Evolutionary conservation across 768 basidiomycete genomes (phyloP), one percentile per base, ranked within the genome.

Genomic region (Hericium alpestre): DNA sequence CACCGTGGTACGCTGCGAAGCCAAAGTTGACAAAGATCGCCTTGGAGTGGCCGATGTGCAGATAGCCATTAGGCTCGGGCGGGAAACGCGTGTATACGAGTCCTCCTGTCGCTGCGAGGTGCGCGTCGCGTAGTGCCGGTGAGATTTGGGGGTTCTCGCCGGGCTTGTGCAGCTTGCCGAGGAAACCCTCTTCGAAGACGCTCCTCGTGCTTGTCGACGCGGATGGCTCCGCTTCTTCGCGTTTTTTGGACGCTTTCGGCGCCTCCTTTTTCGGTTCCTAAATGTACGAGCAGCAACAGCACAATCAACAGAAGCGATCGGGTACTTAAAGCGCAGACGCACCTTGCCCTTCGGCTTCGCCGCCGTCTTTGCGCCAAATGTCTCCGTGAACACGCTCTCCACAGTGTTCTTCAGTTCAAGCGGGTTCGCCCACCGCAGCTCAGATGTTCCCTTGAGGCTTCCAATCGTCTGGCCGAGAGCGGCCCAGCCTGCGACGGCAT

Each of bases 1-100:
- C 96, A n/a, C 82, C 82, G 67, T 96, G 79, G 69, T 93, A 83
- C 13, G 93, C 92, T 38, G 96, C 96, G 67, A 92, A 99, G n/a
- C 96, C 96, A 69, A 98, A 99, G 70, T 94, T 90, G 59, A 98
- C 85, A 65, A 96, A 95, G 65, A 99, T 97, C 2, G 96, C 95
- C 68, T 99, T 99, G 52, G 94, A 97, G 67, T 99, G 96, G 2
- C 95, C 95, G 62, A 92, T 87, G 65, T 93, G 96, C 41, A 98
- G 78, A 72, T 81, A 98, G 12, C 96, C 96, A 67, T 99, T 99
- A 3, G 96, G 96, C 72, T 99, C 96, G 2, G 96, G 96, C 23
- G 96, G 96, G 73, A 99, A 99, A 40, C 96, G 90, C 11, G 96
- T 99, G 74, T 86, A 86, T 4, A 98, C 94, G 52, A 80, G 74